Evolutionary conservation across 2,329 filamentous ascomycete genomes (phyloP), one percentile per base, ranked within the genome.

Genomic region (Colletotrichum coccodes): DNA sequence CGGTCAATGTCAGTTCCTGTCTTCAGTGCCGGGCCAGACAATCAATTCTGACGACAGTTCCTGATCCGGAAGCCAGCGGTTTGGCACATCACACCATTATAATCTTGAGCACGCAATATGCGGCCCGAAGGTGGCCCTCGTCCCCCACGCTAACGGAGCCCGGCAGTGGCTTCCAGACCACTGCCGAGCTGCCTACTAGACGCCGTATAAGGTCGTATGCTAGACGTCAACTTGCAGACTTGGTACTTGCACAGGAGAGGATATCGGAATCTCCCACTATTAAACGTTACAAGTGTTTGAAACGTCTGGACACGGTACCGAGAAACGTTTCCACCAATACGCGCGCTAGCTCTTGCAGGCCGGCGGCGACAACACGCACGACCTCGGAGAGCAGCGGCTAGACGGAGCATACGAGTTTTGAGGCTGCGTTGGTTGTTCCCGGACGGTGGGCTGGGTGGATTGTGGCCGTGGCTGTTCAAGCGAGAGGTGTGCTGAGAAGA

Each of bases 311-410:
- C n/a, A n/a, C n/a, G n/a, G n/a, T n/a, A n/a, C n/a, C n/a, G n/a
- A n/a, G n/a, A n/a, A n/a, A n/a, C 81, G 80, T 14, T 88, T 83
- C 74, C 86, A 89, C 73, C 86, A 89, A 70, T 80, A 88, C 70
- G 85, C 84, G 0, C 81, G 82, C 59, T 86, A 74, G 68, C 75
- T 78, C 23, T 60, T 73, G 14, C 80, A 84, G 64, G 80, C 84
- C 54, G 32, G 53, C 52, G 75, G 75, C 4, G 79, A 83, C 2
- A 81, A 78, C 65, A 5, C 62, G 60, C n/a, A 64, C 62, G 2
- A 54, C 62, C 16, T 54, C 53, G n/a, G 81, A 79, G 7, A 83
- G 79, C 64, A 84, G 84, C 21, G 87, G 83, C 1, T 59, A 71
- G 38, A 21, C 54, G 4, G 49, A 53, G 32, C 53, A 65, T 4